Base-by-base conservation (phyloP, 768 basidiomycete genomes). In the Hydnum rufescens region DNA sequence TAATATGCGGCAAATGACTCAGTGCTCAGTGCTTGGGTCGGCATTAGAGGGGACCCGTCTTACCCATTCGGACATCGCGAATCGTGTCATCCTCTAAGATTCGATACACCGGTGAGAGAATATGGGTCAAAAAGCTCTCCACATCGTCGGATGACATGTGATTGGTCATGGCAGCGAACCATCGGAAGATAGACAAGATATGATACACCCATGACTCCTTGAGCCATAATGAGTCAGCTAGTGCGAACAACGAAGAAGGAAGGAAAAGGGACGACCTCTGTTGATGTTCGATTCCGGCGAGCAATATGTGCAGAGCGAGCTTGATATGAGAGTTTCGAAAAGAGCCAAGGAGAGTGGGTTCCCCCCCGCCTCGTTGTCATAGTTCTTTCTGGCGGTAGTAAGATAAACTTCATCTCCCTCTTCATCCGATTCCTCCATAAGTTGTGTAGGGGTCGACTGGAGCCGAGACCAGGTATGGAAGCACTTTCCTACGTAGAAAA, bases 161-260 rank as follows among this genome's bases (percentile, higher is more conserved):
- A 2, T 81, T 76, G 2, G 76, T 66, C 78, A 95, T 88, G 0
- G 89, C 92, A 0, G 90, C 95, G 59, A 97, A 95, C 82, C 89
- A 95, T 16, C 85, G 80, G 43, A 99, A 64, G 39, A 82, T 75
- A 0, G 87, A 76, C 1, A 81, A 64, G 0, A 89, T 83, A 54
- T 88, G 83, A 60, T 80, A 81, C 0, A 70, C 66, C 87, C 95
- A 60, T 16, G 32, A 8, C 28, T 26, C 34, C n/a, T 32, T 4
- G 50, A 42, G 1, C 49, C 29, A 42, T n/a, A 31, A 5, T 44
- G 22, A 18, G 54, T 48, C 48, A 32, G 6, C 52, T 19, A 3
- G 42, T 51, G 18, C 3, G 30, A 28, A 47, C 25, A 25, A 16
- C 48, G 29, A 16, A 8, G 36, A 51, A 5, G 19, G 52, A 52